Base-by-base conservation (phyloP, 1,284 basidiomycete species). In the Tilletiaria anomala region DNA sequence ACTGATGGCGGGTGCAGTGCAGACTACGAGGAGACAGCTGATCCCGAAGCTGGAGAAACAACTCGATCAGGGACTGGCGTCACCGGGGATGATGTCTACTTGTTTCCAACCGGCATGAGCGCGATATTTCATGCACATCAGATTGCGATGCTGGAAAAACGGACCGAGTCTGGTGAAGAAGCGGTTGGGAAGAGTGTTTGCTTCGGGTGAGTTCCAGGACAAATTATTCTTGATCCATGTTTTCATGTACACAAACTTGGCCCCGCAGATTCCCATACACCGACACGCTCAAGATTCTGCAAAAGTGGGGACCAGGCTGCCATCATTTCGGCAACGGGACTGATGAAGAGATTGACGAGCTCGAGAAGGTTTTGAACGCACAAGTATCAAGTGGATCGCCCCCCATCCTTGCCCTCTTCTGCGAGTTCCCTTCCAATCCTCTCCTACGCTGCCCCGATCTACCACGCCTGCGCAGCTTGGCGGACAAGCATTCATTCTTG, bases 301-400 rank as follows among this genome's bases (percentile, higher is more conserved):
- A 91, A 54, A 96, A 99, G 69, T 97, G 89, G 86, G 93, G 93
- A 1, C 83, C 84, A 1, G 93, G 93, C 0, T 87, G 82, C 54
- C 75, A 86, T 67, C 93, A 96, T 71, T 76, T 84, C 45, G 91
- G 89, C 2, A 73, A 78, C 48, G 91, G 91, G 1, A 70, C 80
- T 4, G 78, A 83, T 45, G 66, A 72, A 3, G 85, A 93, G 46
- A 74, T 94, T 14, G 78, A 80, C 49, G 72, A 75, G 32, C 73
- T 96, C 0, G 81, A 86, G 51, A 60, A 56, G 6, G 68, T 84
- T 0, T 73, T 91, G 4, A 72, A 63, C 6, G 52, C 55, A 21
- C 22, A 40, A 16, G 26, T n/a, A 29, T 8, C 26, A n/a, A 4
- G 14, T 5, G 14, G 20, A 5, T 14, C 18, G 31, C 11, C 32